These are phyloP conservation scores for Pseudogymnoascus sp. DNA, from an alignment of 2,329 filamentous ascomycete genomes.

Conservation along the genomic window DNA sequence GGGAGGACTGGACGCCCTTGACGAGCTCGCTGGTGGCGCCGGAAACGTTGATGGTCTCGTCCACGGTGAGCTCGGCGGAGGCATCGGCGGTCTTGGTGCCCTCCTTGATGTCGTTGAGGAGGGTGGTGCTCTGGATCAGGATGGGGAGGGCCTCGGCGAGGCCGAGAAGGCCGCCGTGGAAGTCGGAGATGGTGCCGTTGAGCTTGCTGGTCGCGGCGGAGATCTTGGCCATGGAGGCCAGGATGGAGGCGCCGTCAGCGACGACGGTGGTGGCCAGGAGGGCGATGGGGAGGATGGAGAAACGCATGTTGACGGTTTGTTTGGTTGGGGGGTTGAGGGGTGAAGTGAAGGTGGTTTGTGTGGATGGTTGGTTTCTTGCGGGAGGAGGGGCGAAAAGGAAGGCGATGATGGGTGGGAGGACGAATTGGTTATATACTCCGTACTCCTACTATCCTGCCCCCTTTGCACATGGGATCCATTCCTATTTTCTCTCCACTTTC, in stretches of 20 bases:
- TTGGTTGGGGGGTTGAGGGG: background rate
- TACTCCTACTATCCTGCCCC: background rate
- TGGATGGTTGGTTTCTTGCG: background rate
- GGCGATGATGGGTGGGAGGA: background rate
- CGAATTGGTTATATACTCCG: slow-evolving; percentile 4
- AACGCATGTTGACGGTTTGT: slow-evolving; percentile 16
- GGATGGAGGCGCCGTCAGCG: slow-evolving; percentile 21
- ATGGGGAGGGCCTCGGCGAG: slow-evolving; percentile 29
- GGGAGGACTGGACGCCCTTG: slow-evolving; percentile 11
- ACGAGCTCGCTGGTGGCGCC: slow-evolving; percentile 23
- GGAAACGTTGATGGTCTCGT: slow-evolving; percentile 33
- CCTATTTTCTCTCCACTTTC: background rate
- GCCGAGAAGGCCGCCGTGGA: slow-evolving; percentile 13
- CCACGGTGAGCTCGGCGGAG: slow-evolving; percentile 32
- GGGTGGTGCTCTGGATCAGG: slow-evolving; percentile 31
- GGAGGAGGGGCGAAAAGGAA: background rate
- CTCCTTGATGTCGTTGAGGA: slow-evolving; percentile 35
- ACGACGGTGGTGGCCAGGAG: slow-evolving; percentile 18
- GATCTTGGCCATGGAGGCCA: slow-evolving; percentile 19
- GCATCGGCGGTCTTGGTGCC: slow-evolving; percentile 32
- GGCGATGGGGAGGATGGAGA: slow-evolving; percentile 15
- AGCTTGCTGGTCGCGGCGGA: slow-evolving; percentile 17
- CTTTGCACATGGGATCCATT: slow-evolving; percentile 2
- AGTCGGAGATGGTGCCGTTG: slow-evolving; percentile 17
- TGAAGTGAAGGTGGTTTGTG: background rate